A percentile compares a stretch with the other conserved stretches of the same genome.
Conservation (phyloP, 805 yeast species). For the Wickerhamomyces pijperi region DNA sequence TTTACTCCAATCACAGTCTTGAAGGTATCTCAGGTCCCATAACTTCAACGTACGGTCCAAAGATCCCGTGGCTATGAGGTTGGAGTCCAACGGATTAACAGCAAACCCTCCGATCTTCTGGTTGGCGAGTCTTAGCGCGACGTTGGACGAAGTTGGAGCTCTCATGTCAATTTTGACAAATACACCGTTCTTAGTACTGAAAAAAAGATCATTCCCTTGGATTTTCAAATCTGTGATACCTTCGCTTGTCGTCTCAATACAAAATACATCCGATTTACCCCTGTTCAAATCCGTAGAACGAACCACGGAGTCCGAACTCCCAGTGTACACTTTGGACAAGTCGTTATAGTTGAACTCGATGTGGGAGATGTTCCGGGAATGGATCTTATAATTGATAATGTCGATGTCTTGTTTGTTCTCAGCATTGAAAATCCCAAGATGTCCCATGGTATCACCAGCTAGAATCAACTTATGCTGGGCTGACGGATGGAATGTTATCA, state of each 20-base stretch:
- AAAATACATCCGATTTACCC: constrained; percentile 47
- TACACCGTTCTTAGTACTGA: constrained; percentile 73
- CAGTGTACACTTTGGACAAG: constrained; percentile 48
- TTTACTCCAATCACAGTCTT: constrained; percentile 45
- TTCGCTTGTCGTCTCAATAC: constrained; percentile 41
- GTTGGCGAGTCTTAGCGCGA: constrained; percentile 49
- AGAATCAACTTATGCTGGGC: constrained; percentile 47
- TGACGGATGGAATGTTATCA: constrained; percentile 71
- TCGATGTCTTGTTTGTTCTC: constrained; percentile 31
- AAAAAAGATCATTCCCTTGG: constrained; percentile 48
- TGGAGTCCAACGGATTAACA: constrained; percentile 54
- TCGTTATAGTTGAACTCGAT: constrained; percentile 41
- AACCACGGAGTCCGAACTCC: constrained; percentile 84
- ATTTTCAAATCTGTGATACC: constrained; percentile 73
- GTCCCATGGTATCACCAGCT: constrained; percentile 88
- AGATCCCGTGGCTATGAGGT: constrained; percentile 79
- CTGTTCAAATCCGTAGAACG: constrained; percentile 58
- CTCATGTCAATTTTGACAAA: constrained; percentile 69
- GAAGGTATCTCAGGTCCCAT: constrained; percentile 71
- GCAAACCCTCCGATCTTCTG: constrained; percentile 89
- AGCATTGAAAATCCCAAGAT: constrained; percentile 82
- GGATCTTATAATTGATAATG: constrained; percentile 58
- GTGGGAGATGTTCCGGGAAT: constrained; percentile 62
- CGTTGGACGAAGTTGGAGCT: constrained; percentile 24
- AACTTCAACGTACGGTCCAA: constrained; percentile 74